Evolutionary conservation across 371 early-diverging fungal species (phyloP).

Genomic region (Mortierella sp.): DNA sequence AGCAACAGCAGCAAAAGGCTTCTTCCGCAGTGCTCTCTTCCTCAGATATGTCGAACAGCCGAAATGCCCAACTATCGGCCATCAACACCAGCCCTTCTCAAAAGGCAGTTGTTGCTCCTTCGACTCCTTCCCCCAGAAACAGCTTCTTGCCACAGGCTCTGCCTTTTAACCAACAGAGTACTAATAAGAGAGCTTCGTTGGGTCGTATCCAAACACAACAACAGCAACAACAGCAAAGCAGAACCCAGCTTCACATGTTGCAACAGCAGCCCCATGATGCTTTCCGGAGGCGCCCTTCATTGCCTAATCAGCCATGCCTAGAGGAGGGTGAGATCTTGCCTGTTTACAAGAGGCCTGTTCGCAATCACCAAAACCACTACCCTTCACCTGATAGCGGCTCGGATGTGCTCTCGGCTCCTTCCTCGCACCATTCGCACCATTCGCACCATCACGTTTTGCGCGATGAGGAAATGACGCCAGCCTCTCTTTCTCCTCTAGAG

Average conservation of each 20-base stretch:
- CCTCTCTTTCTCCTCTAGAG: constrained; percentile 15
- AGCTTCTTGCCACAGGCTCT: constrained; percentile 20
- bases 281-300: constrained; percentile 44
- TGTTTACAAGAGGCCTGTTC: constrained; percentile 27
- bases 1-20: constrained; percentile 23
- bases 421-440: constrained; percentile 4
- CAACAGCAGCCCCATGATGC: constrained; percentile 37
- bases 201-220: constrained; percentile 4
- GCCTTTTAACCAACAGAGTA: constrained; percentile 24
- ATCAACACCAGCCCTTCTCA: background rate
- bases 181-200: constrained; percentile 39
- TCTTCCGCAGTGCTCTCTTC: constrained; percentile 13
- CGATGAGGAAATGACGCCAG: constrained; percentile 25
- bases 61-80: too few relatives aligned
- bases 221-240: constrained; percentile 13
- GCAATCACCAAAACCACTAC: constrained; percentile 33
- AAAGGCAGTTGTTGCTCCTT: constrained; percentile 9
- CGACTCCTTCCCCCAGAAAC: constrained; percentile 39
- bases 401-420: constrained; percentile 6
- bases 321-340: constrained; percentile 51
- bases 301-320: constrained; percentile 51
- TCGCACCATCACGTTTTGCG: background rate
- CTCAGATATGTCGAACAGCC: background rate
- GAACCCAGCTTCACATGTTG: constrained; percentile 13
- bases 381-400: constrained; percentile 42